Evolutionary conservation across 2,329 filamentous ascomycete genomes (phyloP), one percentile per base, ranked within the genome.

Genomic region (Aspergillus terreus): DNA sequence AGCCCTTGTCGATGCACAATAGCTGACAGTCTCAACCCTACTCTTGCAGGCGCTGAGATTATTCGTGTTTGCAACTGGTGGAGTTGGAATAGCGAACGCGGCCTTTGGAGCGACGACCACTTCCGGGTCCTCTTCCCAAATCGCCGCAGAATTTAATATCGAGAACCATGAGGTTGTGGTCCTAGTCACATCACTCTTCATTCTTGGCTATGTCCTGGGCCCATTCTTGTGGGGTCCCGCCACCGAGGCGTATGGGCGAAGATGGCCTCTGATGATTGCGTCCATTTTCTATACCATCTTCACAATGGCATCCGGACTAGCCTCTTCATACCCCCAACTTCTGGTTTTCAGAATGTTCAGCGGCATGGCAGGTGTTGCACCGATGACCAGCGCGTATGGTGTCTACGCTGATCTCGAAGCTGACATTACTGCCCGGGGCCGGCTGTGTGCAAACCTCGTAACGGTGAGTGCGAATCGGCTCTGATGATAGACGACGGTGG

Each of bases 321-420:
- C 72, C 0, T 67, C 71, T 1, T 74, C 63, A 6, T 79, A 71
- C 65, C 55, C 65, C 0, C 65, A 69, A 2, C 56, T 76, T 15
- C 56, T 76, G 15, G 60, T 76, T 3, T 77, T 80, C 47, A 67
- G 77, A n/a, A 64, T 79, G 6, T 42, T 79, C 2, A 64, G 67
- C 21, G 76, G 78, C 0, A 68, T 74, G 44, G 66, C 65, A n/a
- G 76, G 72, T 0, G 71, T 74, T 6, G 70, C 74, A 2, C 75
- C 77, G 0, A 73, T 73, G 30, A 66, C 76, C 0, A 71, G 76
- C 11, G 66, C 72, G 0, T 75, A 73, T 0, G 75, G 79, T 1
- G 49, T 78, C 1, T 77, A 71, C 54, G 74, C 76, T 2, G 78
- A 80, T 58, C 68, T 79, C 1, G 73, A 77, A 47, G 60, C 66